Evolutionary conservation across 2,329 filamentous ascomycete genomes (phyloP).

Genomic region (Arthroderma sp.): DNA sequence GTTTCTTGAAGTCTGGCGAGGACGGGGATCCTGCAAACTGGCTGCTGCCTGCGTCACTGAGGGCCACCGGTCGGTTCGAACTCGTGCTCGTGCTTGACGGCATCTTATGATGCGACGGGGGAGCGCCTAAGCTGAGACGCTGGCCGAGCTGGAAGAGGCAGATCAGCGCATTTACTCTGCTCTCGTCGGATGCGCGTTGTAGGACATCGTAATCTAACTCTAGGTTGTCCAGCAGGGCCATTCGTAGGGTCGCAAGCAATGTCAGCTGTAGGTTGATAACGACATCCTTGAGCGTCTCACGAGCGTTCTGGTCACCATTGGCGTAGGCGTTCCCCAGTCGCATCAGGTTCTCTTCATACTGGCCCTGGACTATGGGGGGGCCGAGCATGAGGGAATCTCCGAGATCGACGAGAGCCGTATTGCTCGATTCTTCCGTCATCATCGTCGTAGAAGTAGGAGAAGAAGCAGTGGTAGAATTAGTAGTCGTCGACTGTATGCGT

Average conservation of each 20-base stretch:
- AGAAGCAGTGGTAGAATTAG: not conserved
- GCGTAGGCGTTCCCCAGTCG: conserved; percentile 27
- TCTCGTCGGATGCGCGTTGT: conserved; percentile 27
- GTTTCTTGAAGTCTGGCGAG: not conserved
- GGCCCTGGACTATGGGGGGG: conserved; percentile 24
- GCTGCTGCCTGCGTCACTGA: not conserved
- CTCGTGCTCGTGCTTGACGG: not conserved
- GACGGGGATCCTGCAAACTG: not conserved
- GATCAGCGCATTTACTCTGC: conserved; percentile 25
- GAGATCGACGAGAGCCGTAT: conserved; percentile 14
- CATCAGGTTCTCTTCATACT: conserved; percentile 26
- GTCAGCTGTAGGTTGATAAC: conserved; percentile 28
- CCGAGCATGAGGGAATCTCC: conserved; percentile 28
- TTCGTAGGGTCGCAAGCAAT: conserved; percentile 25
- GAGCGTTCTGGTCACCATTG: conserved; percentile 26
- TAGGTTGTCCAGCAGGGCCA: conserved; percentile 22
- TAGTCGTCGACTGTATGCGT: conserved; percentile 8
- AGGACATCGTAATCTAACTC: conserved; percentile 24
- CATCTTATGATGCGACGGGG: not conserved
- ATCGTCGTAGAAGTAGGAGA: not conserved
- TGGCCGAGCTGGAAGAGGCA: conserved; percentile 28
- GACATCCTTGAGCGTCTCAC: conserved; percentile 31
- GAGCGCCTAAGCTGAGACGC: conserved; percentile 15
- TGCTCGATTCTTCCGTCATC: not conserved
- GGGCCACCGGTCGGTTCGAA: not conserved